Conservation (phyloP, 2,329 filamentous ascomycete genomes). For the Colletotrichum karsti region DNA sequence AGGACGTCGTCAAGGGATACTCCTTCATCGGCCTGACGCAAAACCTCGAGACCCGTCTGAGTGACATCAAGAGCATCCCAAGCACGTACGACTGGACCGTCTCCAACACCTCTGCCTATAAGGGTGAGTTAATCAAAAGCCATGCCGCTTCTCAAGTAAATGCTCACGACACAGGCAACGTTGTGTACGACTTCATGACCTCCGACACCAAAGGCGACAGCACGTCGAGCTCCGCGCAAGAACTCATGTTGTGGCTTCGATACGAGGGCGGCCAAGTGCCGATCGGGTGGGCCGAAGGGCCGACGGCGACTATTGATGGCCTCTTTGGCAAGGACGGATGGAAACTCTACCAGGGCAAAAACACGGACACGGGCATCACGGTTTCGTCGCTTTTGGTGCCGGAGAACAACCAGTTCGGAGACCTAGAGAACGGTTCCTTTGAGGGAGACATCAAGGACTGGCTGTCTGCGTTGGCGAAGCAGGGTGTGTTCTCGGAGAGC, state of each 20-base stretch:
- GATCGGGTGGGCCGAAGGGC: constrained; percentile 46
- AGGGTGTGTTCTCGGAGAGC: constrained; percentile 43
- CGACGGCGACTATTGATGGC: constrained; percentile 43
- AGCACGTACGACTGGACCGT: constrained; percentile 48
- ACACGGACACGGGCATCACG: constrained; percentile 50
- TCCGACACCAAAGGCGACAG: constrained; percentile 50
- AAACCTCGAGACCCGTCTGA: constrained; percentile 47
- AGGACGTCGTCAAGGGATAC: constrained; percentile 51
- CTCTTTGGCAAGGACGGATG: constrained; percentile 46
- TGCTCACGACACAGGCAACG: constrained; percentile 46
- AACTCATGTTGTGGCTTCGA: constrained; percentile 54
- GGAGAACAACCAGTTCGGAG: constrained; percentile 42
- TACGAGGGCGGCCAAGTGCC: constrained; percentile 53
- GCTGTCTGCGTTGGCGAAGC: constrained; percentile 45
- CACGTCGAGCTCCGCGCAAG: constrained; percentile 46
- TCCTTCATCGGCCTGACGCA: constrained; percentile 52
- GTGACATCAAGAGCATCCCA: constrained; percentile 47
- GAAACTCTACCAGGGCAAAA: constrained; percentile 51
- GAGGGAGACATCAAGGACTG: constrained; percentile 50
- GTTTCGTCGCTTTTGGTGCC: constrained; percentile 45
- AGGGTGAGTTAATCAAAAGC: constrained; percentile 29
- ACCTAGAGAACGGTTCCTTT: constrained; percentile 39
- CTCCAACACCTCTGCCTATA: constrained; percentile 49
- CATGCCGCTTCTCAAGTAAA: too few species aligned
- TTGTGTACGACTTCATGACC: constrained; percentile 54